Base-by-base conservation (phyloP, 2,329 filamentous ascomycete species). In the Hypocreales sp. region DNA sequence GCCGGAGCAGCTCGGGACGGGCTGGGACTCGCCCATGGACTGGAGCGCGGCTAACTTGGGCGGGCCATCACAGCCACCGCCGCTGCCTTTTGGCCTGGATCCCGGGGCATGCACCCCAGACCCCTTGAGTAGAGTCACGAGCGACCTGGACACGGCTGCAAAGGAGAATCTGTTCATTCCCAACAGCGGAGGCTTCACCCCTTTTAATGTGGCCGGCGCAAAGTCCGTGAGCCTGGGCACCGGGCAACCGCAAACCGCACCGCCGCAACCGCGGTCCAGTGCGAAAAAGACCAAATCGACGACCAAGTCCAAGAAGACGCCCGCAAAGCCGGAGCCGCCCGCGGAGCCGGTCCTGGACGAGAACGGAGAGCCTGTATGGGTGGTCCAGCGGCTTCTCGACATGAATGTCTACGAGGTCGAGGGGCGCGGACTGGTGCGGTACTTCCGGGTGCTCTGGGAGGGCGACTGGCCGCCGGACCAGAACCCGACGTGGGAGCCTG, bases 401-500 rank as follows among this genome's bases (percentile, higher is more conserved):
- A 48, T 59, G 31, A 45, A 47, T 11, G 27, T 54, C 5, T 43
- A 52, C 22, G 44, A 58, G 4, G 47, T 54, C 1, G 46, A 53
- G 9, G 52, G 52, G 5, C 40, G 37, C 3, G 45, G 45, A 7
- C 25, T 39, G 0, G 46, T 58, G 2, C 58, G 59, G 4, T 56
- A 54, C 31, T 72, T 65, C 41, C 50, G 58, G 17, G 64, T 72
- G 1, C 56, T 60, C 6, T 72, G 67, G 67, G 58, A 57, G 24
- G 67, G 67, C 7, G 45, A 67, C 31, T 72, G 67, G 67, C 64
- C 67, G 0, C 45, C 54, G 0, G 60, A 59, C 7, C 56, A 70
- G 39, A 70, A 72, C 29, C 63, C 64, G 0, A 64, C 66, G 0
- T 72, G 67, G 67, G 67, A 72, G 38, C 67, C 66, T 0, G 57